Evolutionary conservation across 805 yeast species (phyloP).

Genomic region (Wickerhamomyces bovis): DNA sequence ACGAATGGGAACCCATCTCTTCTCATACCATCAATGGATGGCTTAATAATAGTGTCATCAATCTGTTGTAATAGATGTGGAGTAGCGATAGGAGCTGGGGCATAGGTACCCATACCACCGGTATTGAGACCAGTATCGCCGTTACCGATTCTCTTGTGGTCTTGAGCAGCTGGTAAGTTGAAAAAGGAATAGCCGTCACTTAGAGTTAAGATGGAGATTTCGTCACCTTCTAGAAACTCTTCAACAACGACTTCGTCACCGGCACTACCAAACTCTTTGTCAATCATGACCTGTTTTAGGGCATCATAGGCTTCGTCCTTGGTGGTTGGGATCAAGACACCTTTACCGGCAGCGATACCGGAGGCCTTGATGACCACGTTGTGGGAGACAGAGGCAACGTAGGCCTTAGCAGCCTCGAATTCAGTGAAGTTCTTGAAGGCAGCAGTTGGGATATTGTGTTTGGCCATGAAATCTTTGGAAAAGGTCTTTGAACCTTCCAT

Average conservation of each 20-base stretch:
- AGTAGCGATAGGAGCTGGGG: slow-evolving; percentile 96
- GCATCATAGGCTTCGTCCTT: slow-evolving; percentile 83
- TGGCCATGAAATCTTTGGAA: slow-evolving; percentile 89
- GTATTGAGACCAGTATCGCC: slow-evolving; percentile 94
- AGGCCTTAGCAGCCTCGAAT: slow-evolving; percentile 68
- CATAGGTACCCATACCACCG: slow-evolving; percentile 99
- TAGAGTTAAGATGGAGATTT: slow-evolving; percentile 84
- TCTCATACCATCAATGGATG: slow-evolving; percentile 95
- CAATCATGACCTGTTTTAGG: slow-evolving; percentile 83
- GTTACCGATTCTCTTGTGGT: slow-evolving; percentile 92
- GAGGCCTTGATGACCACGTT: slow-evolving; percentile 92
- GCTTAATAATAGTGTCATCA: slow-evolving; percentile 71
- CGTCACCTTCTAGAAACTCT: slow-evolving; percentile 95
- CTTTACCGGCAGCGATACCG: slow-evolving; percentile 98
- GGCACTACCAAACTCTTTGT: slow-evolving; percentile 83
- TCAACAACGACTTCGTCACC: slow-evolving; percentile 95
- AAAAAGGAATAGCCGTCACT: slow-evolving; percentile 89
- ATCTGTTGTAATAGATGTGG: slow-evolving; percentile 64
- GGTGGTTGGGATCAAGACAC: slow-evolving; percentile 85
- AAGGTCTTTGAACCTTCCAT: slow-evolving; percentile 98
- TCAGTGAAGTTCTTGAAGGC: slow-evolving; percentile 75
- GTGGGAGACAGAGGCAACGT: slow-evolving; percentile 58
- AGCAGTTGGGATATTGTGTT: slow-evolving; percentile 93
- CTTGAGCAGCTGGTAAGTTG: slow-evolving; percentile 96
- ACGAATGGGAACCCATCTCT: slow-evolving; percentile 91